Evolutionary conservation across 2,329 filamentous ascomycete genomes (phyloP).

Genomic region (Paecilomyces fulvus): DNA sequence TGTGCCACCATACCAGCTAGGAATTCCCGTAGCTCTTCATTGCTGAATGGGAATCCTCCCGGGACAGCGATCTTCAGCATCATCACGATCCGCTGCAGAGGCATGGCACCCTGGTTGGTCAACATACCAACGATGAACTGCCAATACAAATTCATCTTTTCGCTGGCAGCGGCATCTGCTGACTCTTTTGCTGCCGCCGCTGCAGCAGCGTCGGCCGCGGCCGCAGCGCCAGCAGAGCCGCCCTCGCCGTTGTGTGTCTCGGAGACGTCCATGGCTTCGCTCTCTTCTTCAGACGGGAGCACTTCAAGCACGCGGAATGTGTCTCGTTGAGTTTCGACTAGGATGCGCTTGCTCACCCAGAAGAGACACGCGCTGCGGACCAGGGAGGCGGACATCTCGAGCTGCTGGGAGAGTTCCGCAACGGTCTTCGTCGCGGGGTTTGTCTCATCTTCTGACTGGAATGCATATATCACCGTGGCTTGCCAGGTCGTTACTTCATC

Average conservation of each 20-base stretch:
- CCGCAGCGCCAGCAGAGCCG: slow-evolving; percentile 22
- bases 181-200: slow-evolving; percentile 36
- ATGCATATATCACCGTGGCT: slow-evolving; percentile 78
- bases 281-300: slow-evolving; percentile 30
- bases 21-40: slow-evolving; percentile 78
- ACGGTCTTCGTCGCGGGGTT: slow-evolving; percentile 30
- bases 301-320: slow-evolving; percentile 51
- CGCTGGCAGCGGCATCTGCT: slow-evolving; percentile 52
- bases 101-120: slow-evolving; percentile 83
- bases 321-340: slow-evolving; percentile 38
- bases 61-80: slow-evolving; percentile 91
- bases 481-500: slow-evolving; percentile 74
- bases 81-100: slow-evolving; percentile 71
- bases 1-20: slow-evolving; percentile 67
- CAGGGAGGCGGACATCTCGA: slow-evolving; percentile 49
- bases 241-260: slow-evolving; percentile 13
- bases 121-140: slow-evolving; percentile 93
- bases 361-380: slow-evolving; percentile 53
- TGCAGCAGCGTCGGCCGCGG: slow-evolving; percentile 34
- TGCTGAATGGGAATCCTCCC: slow-evolving; percentile 80
- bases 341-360: slow-evolving; percentile 54
- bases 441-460: slow-evolving; percentile 43
- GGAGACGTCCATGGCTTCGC: slow-evolving; percentile 11
- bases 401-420: slow-evolving; percentile 37
- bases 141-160: slow-evolving; percentile 70